Percentiles rank a stretch among this genome's conserved stretches.
These are phyloP conservation scores for Chlorella sp. DNA, from an alignment of 139 green algal species.

Conservation along the genomic window DNA sequence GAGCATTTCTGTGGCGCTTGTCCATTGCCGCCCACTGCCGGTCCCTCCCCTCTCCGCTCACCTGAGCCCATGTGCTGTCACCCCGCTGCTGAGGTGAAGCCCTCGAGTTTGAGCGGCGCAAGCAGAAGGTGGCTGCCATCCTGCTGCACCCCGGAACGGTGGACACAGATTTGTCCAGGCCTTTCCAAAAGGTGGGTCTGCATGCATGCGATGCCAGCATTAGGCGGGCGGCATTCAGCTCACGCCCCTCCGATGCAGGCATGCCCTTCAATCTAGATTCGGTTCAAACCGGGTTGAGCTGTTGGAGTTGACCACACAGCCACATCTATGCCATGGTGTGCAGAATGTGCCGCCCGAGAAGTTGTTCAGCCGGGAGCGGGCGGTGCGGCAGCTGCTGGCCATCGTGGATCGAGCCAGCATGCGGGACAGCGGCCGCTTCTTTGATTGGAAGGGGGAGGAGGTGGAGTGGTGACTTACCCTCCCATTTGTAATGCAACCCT, in stretches of 20 bases:
- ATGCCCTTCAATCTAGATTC: too few species aligned
- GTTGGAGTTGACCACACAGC: too few species aligned
- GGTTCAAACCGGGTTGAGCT: too few species aligned
- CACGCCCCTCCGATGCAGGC: too few species aligned
- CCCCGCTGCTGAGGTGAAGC: neutral
- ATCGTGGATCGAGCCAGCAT: slow-evolving; percentile 66
- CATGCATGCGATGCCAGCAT: too few species aligned
- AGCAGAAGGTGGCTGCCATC: slow-evolving; percentile 63
- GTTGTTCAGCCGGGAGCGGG: slow-evolving; percentile 74
- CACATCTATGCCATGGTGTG: neutral
- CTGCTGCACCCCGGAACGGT: slow-evolving; percentile 87
- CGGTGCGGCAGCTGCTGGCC: slow-evolving; percentile 72
- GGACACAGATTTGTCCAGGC: slow-evolving; percentile 80
- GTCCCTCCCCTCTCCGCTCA: too few species aligned
- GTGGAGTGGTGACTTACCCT: slow-evolving; percentile 68
- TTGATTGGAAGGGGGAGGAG: slow-evolving; percentile 76
- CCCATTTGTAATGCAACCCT: neutral
- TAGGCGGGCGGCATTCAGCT: too few species aligned
- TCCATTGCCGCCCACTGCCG: too few species aligned
- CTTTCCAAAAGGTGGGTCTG: slow-evolving; percentile 70
- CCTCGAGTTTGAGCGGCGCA: slow-evolving; percentile 74
- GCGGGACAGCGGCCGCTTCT: slow-evolving; percentile 69
- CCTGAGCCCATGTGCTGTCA: too few species aligned
- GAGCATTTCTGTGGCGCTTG: too few species aligned
- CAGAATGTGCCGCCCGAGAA: slow-evolving; percentile 80